Percentiles rank a stretch among this genome's conserved stretches.
Evolutionary conservation across 306 rosid genomes (phyloP).

Genomic region (Glycine latifolia): DNA sequence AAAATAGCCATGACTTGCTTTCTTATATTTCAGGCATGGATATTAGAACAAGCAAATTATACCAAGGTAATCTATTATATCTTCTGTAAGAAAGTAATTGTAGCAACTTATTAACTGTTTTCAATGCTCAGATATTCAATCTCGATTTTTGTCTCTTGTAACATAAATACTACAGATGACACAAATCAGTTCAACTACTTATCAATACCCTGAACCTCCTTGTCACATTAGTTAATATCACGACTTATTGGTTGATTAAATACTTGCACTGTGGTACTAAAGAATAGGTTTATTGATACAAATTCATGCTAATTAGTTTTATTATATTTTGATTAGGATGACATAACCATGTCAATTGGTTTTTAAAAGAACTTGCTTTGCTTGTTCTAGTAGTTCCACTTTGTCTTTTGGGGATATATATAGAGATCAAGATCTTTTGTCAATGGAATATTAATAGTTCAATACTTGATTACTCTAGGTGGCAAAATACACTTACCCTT

Average conservation of each 20-base stretch:
- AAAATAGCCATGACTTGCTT: constrained; percentile 28
- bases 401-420: neutral
- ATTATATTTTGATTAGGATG: constrained; percentile 15
- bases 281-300: neutral
- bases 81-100: constrained; percentile 35
- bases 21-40: constrained; percentile 64
- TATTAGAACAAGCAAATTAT: constrained; percentile 81
- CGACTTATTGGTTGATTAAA: constrained; percentile 14
- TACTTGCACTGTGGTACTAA: neutral
- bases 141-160: neutral
- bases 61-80: constrained; percentile 67
- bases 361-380: neutral
- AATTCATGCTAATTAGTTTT: constrained; percentile 4
- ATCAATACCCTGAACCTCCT: constrained; percentile 12
- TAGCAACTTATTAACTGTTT: constrained; percentile 26
- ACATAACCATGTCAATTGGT: neutral
- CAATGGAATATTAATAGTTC: constrained; percentile 1
- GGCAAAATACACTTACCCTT: neutral
- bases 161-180: neutral
- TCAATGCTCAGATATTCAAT: constrained; percentile 27
- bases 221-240: constrained; percentile 19
- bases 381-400: constrained; percentile 22
- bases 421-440: constrained; percentile 8
- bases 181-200: constrained; percentile 2
- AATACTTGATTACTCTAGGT: constrained; percentile 2